These are phyloP conservation scores for Penicillium paradoxum DNA, from an alignment of 495 filamentous ascomycete genomes.

Conservation along the genomic window DNA sequence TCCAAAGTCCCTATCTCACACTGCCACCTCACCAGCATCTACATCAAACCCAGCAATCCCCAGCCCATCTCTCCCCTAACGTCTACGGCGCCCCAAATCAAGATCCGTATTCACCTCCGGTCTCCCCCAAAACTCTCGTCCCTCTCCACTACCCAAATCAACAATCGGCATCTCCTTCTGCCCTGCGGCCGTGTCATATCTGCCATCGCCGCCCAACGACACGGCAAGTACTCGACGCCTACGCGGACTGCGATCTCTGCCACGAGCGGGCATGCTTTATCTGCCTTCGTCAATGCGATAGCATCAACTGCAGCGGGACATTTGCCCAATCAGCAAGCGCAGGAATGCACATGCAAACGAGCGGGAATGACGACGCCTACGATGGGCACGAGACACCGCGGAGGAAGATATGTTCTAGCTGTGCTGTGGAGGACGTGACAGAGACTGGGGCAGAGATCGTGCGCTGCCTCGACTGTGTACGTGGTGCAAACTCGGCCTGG, in stretches of 20 bases:
- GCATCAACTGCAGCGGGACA: constrained; percentile 22
- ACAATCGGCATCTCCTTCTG: constrained; percentile 23
- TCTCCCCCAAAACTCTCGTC: constrained; percentile 34
- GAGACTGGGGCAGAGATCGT: constrained; percentile 37
- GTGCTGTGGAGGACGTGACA: constrained; percentile 41
- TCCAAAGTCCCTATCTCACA: constrained; percentile 21
- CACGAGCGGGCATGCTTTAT: constrained; percentile 46
- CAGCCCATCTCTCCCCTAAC: constrained; percentile 22
- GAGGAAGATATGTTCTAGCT: constrained; percentile 38
- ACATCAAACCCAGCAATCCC: constrained; percentile 6
- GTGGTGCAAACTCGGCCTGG: constrained; percentile 12
- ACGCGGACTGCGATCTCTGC: constrained; percentile 48
- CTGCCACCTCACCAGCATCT: background rate
- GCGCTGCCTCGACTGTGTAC: constrained; percentile 38
- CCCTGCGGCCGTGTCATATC: constrained; percentile 47
- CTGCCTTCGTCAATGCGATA: constrained; percentile 48
- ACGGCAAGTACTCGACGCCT: constrained; percentile 43
- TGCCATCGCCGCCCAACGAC: constrained; percentile 47
- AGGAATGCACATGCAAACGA: background rate
- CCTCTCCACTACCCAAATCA: constrained; percentile 16
- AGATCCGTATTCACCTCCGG: constrained; percentile 30
- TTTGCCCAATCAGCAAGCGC: background rate
- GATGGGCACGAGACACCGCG: constrained; percentile 1
- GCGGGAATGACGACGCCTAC: constrained; percentile 2
- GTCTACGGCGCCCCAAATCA: constrained; percentile 16